phyloP scores from a whole-genome alignment of 352 stramenopile species.

The Elongisporangium senticosum region DNA sequence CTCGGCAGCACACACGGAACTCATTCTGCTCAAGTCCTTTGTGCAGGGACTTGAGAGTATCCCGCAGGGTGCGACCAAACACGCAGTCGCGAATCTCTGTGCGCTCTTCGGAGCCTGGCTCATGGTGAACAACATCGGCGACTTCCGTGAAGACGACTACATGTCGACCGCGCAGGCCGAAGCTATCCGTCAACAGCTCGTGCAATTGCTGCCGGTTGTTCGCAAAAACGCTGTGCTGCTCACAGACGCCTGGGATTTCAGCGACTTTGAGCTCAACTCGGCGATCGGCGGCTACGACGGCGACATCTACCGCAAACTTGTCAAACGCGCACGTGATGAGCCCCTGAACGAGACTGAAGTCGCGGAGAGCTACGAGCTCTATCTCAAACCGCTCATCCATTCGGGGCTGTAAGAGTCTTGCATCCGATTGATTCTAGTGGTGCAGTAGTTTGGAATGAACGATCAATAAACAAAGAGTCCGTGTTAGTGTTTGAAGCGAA shows the following conservation, averaged over 20 bases:
- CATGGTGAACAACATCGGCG: slow-evolving; percentile 22
- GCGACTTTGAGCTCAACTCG: slow-evolving; percentile 31
- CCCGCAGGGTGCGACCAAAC: slow-evolving; percentile 3
- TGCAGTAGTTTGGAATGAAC: too few relatives aligned
- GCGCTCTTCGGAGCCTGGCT: slow-evolving; percentile 24
- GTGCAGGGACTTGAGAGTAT: slow-evolving; percentile 11
- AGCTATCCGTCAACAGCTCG: slow-evolving; percentile 13
- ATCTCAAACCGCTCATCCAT: slow-evolving; percentile 3
- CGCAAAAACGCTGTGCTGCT: slow-evolving; percentile 36
- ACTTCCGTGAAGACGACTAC: slow-evolving; percentile 44
- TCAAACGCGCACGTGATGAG: slow-evolving; percentile 20
- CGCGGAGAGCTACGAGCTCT: slow-evolving; percentile 3
- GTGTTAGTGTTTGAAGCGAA: too few relatives aligned
- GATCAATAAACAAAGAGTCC: too few relatives aligned
- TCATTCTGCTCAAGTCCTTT: slow-evolving; percentile 21
- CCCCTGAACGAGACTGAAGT: slow-evolving; percentile 4
- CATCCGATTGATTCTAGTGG: too few relatives aligned
- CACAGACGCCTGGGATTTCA: slow-evolving; percentile 24
- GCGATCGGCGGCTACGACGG: slow-evolving; percentile 28
- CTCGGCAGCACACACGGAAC: slow-evolving; percentile 27
- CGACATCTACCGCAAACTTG: slow-evolving; percentile 27
- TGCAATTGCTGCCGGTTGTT: slow-evolving; percentile 20
- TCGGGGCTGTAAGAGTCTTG: background rate
- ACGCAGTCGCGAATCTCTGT: slow-evolving; percentile 18
- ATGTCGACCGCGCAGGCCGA: slow-evolving; percentile 24